Conservation (phyloP, 768 basidiomycete species). For the Tubosaeta sp. region DNA sequence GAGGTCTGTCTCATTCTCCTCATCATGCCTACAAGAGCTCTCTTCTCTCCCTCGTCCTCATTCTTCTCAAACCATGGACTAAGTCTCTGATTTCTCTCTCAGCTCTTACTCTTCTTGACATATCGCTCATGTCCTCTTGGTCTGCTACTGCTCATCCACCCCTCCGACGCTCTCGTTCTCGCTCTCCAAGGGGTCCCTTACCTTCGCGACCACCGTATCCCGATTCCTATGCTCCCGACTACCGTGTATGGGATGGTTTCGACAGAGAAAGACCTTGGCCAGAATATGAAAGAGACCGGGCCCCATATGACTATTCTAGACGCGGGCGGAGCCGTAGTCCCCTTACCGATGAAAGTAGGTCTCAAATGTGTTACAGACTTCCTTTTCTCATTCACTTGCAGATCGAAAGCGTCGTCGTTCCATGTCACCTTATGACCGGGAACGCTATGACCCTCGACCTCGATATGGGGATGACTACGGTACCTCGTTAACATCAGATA, state of each 20-base stretch:
- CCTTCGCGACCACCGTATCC: conserved; percentile 52
- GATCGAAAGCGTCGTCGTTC: conserved; percentile 80
- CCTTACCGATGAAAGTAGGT: conserved; percentile 59
- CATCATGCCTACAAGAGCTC: conserved; percentile 76
- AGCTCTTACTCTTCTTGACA: conserved; percentile 30
- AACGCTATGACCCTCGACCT: conserved; percentile 78
- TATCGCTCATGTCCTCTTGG: conserved; percentile 70
- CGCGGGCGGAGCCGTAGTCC: conserved; percentile 80
- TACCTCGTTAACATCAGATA: conserved; percentile 33
- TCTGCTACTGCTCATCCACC: conserved; percentile 66
- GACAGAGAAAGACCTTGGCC: conserved; percentile 69
- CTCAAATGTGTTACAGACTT: neutral
- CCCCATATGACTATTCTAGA: conserved; percentile 61
- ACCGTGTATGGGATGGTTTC: conserved; percentile 67
- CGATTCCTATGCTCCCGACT: conserved; percentile 56
- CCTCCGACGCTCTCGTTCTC: conserved; percentile 77
- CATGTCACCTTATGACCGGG: conserved; percentile 69
- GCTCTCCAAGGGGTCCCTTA: conserved; percentile 59
- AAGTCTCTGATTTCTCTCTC: conserved; percentile 49
- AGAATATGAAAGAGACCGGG: conserved; percentile 65
- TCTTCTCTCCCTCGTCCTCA: conserved; percentile 45
- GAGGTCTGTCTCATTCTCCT: conserved; percentile 80
- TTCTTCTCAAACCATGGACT: conserved; percentile 37
- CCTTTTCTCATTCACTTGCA: conserved; percentile 23
- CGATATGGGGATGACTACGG: conserved; percentile 81